These are phyloP conservation scores for Diaporthe sp. DNA, from an alignment of 2,329 filamentous ascomycete genomes.

Conservation along the genomic window DNA sequence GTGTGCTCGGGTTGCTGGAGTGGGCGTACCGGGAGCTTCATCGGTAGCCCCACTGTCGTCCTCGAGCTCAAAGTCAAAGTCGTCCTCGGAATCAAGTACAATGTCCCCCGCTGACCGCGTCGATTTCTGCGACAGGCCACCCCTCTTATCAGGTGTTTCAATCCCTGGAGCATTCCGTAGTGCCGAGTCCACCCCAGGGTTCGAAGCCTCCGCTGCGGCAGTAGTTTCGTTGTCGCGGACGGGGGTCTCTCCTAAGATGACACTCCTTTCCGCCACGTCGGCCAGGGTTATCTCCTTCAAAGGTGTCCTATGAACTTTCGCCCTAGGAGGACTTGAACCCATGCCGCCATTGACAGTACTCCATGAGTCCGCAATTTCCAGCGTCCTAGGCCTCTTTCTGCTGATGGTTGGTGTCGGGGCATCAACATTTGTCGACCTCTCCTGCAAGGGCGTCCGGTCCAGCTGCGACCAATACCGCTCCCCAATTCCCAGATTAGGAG, in stretches of 20 bases:
- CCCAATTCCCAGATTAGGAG: constrained; percentile 51
- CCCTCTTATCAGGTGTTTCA: not conserved
- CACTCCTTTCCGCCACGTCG: constrained; percentile 32
- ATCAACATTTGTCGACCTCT: constrained; percentile 49
- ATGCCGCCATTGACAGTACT: constrained; percentile 49
- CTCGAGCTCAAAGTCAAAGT: constrained; percentile 50
- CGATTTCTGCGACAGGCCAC: constrained; percentile 12
- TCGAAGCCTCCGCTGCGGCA: not conserved
- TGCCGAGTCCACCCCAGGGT: constrained; percentile 19
- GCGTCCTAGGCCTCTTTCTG: constrained; percentile 47
- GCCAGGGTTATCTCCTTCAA: constrained; percentile 36
- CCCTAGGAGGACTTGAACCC: constrained; percentile 13
- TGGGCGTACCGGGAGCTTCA: constrained; percentile 42
- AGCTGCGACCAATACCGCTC: constrained; percentile 52
- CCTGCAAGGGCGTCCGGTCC: constrained; percentile 54
- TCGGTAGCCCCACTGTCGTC: constrained; percentile 37
- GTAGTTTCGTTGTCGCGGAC: not conserved
- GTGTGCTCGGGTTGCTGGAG: constrained; percentile 39
- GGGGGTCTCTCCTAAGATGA: constrained; percentile 35
- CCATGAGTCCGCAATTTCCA: constrained; percentile 62
- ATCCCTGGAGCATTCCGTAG: not conserved
- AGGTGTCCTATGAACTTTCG: constrained; percentile 31
- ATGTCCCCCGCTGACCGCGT: constrained; percentile 45
- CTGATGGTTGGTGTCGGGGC: constrained; percentile 41
- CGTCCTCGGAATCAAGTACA: constrained; percentile 65